Evolutionary conservation across 352 stramenopile genomes (phyloP).

Genomic region (Phytophthora ohioensis): DNA sequence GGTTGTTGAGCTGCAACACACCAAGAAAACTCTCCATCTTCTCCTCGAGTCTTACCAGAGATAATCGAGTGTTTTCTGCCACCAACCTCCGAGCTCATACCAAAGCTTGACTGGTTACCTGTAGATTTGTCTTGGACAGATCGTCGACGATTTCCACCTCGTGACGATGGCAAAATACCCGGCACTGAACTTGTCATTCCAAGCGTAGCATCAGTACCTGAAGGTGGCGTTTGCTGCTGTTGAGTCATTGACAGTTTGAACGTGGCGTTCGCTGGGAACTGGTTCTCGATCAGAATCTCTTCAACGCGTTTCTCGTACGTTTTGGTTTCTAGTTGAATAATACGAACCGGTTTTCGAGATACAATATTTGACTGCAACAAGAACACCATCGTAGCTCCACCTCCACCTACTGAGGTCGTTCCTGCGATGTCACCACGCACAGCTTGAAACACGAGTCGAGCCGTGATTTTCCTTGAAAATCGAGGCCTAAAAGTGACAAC

Average conservation of each 20-base stretch:
- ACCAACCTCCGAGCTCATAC: slow-evolving; percentile 11
- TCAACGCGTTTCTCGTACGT: slow-evolving; percentile 84
- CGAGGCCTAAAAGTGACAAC: slow-evolving; percentile 83
- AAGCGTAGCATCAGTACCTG: slow-evolving; percentile 6
- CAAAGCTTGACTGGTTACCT: slow-evolving; percentile 16
- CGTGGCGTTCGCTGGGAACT: slow-evolving; percentile 74
- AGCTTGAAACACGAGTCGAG: slow-evolving; percentile 90
- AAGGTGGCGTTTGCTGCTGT: slow-evolving; percentile 19
- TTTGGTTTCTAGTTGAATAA: slow-evolving; percentile 82
- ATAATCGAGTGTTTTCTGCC: slow-evolving; percentile 17
- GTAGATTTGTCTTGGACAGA: slow-evolving; percentile 12
- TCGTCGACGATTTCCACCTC: slow-evolving; percentile 25
- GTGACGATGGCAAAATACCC: slow-evolving; percentile 17
- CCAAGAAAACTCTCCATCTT: slow-evolving; percentile 62
- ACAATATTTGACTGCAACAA: slow-evolving; percentile 88
- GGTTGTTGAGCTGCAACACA: slow-evolving; percentile 74
- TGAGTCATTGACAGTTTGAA: slow-evolving; percentile 87
- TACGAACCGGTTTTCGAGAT: slow-evolving; percentile 72
- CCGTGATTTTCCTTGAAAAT: slow-evolving; percentile 88
- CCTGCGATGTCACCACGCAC: slow-evolving; percentile 51
- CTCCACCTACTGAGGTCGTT: slow-evolving; percentile 24
- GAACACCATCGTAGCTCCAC: slow-evolving; percentile 91
- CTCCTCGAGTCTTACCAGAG: slow-evolving; percentile 33
- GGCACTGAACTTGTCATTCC: neutral
- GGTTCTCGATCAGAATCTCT: slow-evolving; percentile 89